A percentile compares a stretch with the other conserved stretches of the same genome.
These are phyloP conservation scores for Moesziomyces sp. DNA, from an alignment of 1,284 basidiomycete genomes.

Conservation along the genomic window DNA sequence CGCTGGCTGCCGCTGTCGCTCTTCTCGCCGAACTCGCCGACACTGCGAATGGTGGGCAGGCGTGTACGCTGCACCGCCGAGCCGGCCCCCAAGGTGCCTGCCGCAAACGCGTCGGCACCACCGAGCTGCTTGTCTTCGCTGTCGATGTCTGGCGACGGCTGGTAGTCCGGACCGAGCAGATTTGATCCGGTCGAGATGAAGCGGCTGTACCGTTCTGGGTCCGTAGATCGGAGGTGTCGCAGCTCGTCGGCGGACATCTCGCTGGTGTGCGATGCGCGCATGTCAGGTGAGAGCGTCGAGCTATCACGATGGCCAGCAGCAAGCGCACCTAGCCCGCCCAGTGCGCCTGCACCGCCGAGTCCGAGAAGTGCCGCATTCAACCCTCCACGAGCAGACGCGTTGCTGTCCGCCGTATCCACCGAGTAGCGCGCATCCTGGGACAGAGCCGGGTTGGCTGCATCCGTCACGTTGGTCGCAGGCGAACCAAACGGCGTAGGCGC, in stretches of 20 bases:
- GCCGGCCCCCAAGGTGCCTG: conserved; percentile 5
- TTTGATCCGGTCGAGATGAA: conserved; percentile 52
- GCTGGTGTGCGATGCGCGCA: conserved; percentile 12
- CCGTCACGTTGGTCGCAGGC: background rate
- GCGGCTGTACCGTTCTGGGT: conserved; percentile 45
- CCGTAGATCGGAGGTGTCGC: conserved; percentile 25
- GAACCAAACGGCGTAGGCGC: conserved; percentile 2
- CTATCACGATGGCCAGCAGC: conserved; percentile 54
- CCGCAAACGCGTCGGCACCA: background rate
- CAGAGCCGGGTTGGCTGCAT: background rate
- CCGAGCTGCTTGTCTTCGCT: conserved; percentile 4
- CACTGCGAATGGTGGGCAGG: conserved; percentile 51
- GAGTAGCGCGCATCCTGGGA: conserved; percentile 13
- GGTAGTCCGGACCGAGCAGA: conserved; percentile 46
- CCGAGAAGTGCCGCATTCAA: conserved; percentile 38
- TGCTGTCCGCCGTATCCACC: conserved; percentile 19
- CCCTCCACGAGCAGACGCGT: conserved; percentile 8
- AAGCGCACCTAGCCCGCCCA: conserved; percentile 45
- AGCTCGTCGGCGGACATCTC: conserved; percentile 31
- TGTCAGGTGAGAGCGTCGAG: conserved; percentile 4
- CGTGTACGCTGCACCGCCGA: conserved; percentile 15
- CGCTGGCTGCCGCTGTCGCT: conserved; percentile 11
- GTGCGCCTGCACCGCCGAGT: conserved; percentile 23
- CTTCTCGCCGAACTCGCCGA: conserved; percentile 54
- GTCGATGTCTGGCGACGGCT: conserved; percentile 20